Evolutionary conservation across 805 yeast genomes (phyloP), one percentile per base, ranked within the genome.

Genomic region (Clavispora santaluciae): DNA sequence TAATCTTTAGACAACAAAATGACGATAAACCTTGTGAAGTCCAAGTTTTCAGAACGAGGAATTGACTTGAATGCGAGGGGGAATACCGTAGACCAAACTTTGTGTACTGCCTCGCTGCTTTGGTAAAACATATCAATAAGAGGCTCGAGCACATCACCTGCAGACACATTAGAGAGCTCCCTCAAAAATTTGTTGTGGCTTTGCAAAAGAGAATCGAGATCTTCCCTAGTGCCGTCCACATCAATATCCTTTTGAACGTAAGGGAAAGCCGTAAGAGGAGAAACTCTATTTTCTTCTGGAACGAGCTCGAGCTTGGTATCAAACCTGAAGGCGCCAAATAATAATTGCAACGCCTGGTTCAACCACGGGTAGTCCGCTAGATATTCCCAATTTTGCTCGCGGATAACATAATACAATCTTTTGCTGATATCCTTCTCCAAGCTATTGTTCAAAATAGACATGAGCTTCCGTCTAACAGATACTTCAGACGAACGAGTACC

Each of bases 381-480:
- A 49, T 78, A 84, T 57, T 93, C 99, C 99, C 99, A 93, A 55
- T 88, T 91, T 59, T 93, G 99, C 54, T 93, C 98, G 28, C 91
- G 70, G n/a, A 95, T 76, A 7, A 91, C 83, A 52, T 95, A 95
- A 48, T 83, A 80, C 25, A 93, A 67, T 43, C 99, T 73, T 59
- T 86, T 88, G 50, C 78, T 76, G 18, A 89, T 73, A 49, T 86
- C 89, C 38, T 70, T 75, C 45, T 90, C 96, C 45, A 93, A 66
- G 49, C 95, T 85, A 33, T 75, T 75, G 58, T 83, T 82, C 55
- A 93, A 65, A 41, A 93, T 86, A 0, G 75, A 59, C 93, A 93
- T 85, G 46, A 95, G 74, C 49, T 79, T 81, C 42, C 78, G 73
- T 37, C 99, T 77, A 22, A 87, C 82, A 3, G 72, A 68, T 3